Percentiles rank a stretch among this genome's conserved stretches.
Evolutionary conservation across 768 basidiomycete genomes (phyloP).

Genomic region (Pleurotus salmoneostramineus): DNA sequence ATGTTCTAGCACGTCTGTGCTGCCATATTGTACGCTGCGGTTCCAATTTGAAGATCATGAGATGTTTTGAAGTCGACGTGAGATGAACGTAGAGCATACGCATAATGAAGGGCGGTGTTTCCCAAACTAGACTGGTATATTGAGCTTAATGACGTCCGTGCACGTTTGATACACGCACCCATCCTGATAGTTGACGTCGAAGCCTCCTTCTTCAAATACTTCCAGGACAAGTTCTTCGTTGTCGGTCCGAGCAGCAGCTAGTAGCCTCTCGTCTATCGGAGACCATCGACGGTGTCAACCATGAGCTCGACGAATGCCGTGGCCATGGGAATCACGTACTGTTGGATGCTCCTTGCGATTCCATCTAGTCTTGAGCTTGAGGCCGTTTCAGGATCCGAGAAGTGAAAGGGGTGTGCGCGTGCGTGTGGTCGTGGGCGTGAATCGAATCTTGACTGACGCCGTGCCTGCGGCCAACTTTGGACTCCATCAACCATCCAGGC

Average conservation of each 20-base stretch:
- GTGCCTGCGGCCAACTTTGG: not conserved
- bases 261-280: slow-evolving; percentile 59
- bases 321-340: slow-evolving; percentile 20
- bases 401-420: too few species aligned
- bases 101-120: slow-evolving; percentile 77
- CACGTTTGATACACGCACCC: slow-evolving; percentile 47
- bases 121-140: slow-evolving; percentile 45
- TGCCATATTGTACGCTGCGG: slow-evolving; percentile 55
- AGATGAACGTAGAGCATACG: slow-evolving; percentile 38
- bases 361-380: slow-evolving; percentile 1
- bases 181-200: slow-evolving; percentile 75
- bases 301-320: not conserved
- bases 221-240: slow-evolving; percentile 65
- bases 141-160: not conserved
- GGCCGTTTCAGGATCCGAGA: slow-evolving; percentile 15
- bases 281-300: not conserved
- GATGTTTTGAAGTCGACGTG: not conserved
- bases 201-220: slow-evolving; percentile 49
- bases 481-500: not conserved
- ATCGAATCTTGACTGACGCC: too few species aligned
- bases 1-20: slow-evolving; percentile 61
- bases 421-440: too few species aligned
- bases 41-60: slow-evolving; percentile 3
- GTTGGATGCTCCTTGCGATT: slow-evolving; percentile 22
- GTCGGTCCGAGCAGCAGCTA: slow-evolving; percentile 71